Evolutionary conservation across 768 basidiomycete genomes (phyloP).

Genomic region (Mycena sanguinolenta): DNA sequence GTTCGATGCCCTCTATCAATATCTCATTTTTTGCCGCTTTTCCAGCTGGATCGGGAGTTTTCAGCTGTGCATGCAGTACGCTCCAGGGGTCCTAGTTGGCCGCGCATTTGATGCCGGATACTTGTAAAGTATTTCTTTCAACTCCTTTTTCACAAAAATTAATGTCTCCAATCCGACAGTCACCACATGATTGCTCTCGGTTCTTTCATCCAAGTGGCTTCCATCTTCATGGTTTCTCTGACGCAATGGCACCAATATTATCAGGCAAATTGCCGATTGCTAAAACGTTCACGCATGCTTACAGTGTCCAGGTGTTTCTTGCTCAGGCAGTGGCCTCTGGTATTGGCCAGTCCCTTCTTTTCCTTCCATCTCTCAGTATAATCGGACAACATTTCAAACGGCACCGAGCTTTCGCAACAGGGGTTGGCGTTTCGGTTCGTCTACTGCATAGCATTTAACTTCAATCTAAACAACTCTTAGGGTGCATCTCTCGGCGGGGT

Average conservation of each 20-base stretch:
- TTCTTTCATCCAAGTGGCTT: conserved; percentile 25
- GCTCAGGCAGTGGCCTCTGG: conserved; percentile 28
- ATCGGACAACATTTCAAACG: conserved; percentile 31
- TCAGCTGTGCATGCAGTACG: conserved; percentile 32
- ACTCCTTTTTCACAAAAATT: not conserved
- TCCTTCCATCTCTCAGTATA: conserved; percentile 29
- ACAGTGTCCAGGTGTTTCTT: conserved; percentile 23
- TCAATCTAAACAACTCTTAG: not conserved
- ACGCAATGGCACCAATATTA: conserved; percentile 28
- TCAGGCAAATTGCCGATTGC: conserved; percentile 7
- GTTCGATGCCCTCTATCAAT: not conserved
- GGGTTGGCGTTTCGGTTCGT: conserved; percentile 28
- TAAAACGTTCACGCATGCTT: not conserved
- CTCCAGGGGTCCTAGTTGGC: conserved; percentile 28
- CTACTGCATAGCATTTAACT: not conserved
- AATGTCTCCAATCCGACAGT: not conserved
- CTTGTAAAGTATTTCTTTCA: conserved; percentile 14
- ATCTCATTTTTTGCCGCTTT: not conserved
- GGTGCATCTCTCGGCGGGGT: conserved; percentile 32
- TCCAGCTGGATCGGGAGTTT: conserved; percentile 32
- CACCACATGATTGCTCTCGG: conserved; percentile 33
- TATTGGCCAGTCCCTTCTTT: conserved; percentile 27
- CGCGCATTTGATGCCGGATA: conserved; percentile 32
- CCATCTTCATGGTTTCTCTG: conserved; percentile 32
- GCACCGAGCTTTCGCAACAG: conserved; percentile 26